Evolutionary conservation across 2,329 filamentous ascomycete genomes (phyloP).

Genomic region (Trichoderma citrinoviride): DNA sequence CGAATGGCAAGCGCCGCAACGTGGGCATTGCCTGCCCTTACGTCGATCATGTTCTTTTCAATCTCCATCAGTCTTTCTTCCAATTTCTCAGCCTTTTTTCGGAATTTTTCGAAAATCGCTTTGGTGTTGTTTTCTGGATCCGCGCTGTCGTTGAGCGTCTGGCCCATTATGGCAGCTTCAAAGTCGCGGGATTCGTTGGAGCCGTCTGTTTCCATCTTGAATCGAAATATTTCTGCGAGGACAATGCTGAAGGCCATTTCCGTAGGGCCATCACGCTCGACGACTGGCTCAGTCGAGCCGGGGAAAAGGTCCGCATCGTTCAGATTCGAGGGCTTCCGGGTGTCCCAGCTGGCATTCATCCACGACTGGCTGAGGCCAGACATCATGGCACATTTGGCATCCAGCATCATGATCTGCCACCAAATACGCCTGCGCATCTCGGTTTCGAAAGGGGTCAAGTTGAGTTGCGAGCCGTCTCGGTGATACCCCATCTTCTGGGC

Average conservation of each 20-base stretch:
- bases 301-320: slow-evolving; percentile 59
- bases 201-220: slow-evolving; percentile 46
- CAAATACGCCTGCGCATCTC: slow-evolving; percentile 67
- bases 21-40: slow-evolving; percentile 52
- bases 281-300: slow-evolving; percentile 49
- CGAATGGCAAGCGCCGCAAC: slow-evolving; percentile 49
- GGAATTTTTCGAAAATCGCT: slow-evolving; percentile 41
- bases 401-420: slow-evolving; percentile 62
- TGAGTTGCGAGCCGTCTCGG: slow-evolving; percentile 56
- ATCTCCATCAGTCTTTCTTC: slow-evolving; percentile 45
- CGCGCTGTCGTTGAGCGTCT: slow-evolving; percentile 36
- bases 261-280: slow-evolving; percentile 54
- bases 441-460: slow-evolving; percentile 60
- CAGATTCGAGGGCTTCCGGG: slow-evolving; percentile 55
- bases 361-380: slow-evolving; percentile 56
- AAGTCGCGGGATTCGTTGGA: slow-evolving; percentile 45
- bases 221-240: slow-evolving; percentile 49
- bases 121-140: slow-evolving; percentile 22
- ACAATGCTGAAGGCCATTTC: slow-evolving; percentile 60
- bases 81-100: slow-evolving; percentile 42
- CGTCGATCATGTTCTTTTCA: slow-evolving; percentile 51
- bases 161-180: slow-evolving; percentile 49
- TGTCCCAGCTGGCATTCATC: slow-evolving; percentile 54
- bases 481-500: slow-evolving; percentile 67
- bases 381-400: slow-evolving; percentile 55